These are phyloP conservation scores for Berberis vulgaris DNA, from an alignment of 164 flowering plant species.

Conservation along the genomic window DNA sequence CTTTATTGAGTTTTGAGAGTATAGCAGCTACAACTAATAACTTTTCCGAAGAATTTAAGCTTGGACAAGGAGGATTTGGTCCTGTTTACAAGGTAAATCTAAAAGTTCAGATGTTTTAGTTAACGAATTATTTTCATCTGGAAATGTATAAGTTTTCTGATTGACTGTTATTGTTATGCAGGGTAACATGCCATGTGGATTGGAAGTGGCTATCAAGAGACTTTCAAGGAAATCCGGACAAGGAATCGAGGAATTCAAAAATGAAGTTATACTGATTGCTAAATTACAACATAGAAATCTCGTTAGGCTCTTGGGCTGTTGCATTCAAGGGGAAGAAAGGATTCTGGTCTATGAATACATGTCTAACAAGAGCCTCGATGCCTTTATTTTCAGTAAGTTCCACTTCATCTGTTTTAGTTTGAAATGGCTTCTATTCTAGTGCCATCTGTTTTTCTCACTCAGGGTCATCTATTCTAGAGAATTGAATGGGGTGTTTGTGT, in stretches of 20 bases:
- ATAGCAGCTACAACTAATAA: slow-evolving; percentile 45
- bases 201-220: slow-evolving; percentile 65
- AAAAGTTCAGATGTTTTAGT: too few species aligned
- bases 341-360: slow-evolving; percentile 67
- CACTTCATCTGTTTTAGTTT: neutral
- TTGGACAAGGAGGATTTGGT: slow-evolving; percentile 70
- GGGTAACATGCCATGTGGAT: slow-evolving; percentile 47
- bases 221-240: slow-evolving; percentile 66
- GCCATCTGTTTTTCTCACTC: neutral
- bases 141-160: too few species aligned
- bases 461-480: neutral
- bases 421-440: neutral
- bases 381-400: slow-evolving; percentile 40
- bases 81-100: neutral
- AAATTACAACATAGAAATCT: slow-evolving; percentile 72
- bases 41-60: slow-evolving; percentile 44
- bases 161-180: slow-evolving; percentile 8
- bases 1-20: slow-evolving; percentile 28
- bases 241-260: slow-evolving; percentile 67
- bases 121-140: too few species aligned
- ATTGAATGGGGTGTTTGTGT: slow-evolving; percentile 4
- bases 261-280: slow-evolving; percentile 54
- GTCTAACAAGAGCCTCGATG: slow-evolving; percentile 73
- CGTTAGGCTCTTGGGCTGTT: slow-evolving; percentile 59
- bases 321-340: slow-evolving; percentile 58